Conservation (phyloP, 768 basidiomycete species). For the Tylopilus balloui region DNA sequence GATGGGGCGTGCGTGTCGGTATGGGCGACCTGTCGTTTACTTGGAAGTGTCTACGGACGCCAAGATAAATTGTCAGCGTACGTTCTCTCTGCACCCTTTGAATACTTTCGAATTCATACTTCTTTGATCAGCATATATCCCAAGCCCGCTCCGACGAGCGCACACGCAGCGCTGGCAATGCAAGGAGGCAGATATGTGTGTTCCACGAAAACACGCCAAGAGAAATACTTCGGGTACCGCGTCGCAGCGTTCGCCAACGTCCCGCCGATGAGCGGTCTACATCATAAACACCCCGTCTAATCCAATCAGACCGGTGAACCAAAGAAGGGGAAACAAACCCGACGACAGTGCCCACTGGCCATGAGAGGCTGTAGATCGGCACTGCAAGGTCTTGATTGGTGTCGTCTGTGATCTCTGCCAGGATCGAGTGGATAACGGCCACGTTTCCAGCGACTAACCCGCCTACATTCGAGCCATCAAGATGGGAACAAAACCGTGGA, state of each 20-base stretch:
- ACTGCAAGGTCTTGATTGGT: conserved; percentile 58
- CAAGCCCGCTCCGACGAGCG: conserved; percentile 5
- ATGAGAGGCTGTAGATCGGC: conserved; percentile 53
- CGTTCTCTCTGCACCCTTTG: too few relatives aligned
- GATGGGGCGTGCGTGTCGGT: background rate
- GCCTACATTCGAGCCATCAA: conserved; percentile 31
- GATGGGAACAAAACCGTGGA: background rate
- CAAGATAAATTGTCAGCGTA: background rate
- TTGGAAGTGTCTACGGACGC: conserved; percentile 14
- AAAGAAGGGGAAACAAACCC: conserved; percentile 34
- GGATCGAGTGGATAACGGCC: conserved; percentile 56
- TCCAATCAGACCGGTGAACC: background rate
- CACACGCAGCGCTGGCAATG: conserved; percentile 8
- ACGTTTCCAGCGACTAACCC: conserved; percentile 60
- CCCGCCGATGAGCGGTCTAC: conserved; percentile 21
- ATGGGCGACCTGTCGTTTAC: conserved; percentile 10
- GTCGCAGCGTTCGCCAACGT: conserved; percentile 17
- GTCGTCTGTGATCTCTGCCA: conserved; percentile 59
- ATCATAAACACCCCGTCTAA: background rate
- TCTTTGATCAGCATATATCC: conserved; percentile 19
- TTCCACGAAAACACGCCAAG: conserved; percentile 8
- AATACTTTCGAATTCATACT: background rate
- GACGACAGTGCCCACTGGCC: conserved; percentile 53
- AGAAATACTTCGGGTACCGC: conserved; percentile 13
- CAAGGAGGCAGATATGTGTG: conserved; percentile 20